Conservation (phyloP, 129 eudicot genomes). For the Calendula officinalis region DNA sequence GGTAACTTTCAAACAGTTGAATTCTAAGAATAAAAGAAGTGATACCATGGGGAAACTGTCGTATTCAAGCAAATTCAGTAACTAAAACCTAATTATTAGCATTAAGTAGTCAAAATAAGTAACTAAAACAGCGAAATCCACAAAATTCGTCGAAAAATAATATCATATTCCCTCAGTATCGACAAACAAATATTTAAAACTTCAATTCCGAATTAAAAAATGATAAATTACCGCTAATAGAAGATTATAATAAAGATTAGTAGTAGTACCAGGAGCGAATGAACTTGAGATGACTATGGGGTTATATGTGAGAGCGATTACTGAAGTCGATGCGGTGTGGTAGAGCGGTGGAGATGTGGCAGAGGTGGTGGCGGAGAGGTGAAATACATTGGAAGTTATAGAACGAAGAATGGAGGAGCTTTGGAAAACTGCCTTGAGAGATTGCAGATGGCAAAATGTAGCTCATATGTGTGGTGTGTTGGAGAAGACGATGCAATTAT, state of each 20-base stretch:
- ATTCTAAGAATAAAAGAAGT: neutral
- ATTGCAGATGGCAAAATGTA: constrained; percentile 19
- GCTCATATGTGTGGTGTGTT: constrained; percentile 30
- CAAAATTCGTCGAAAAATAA: neutral
- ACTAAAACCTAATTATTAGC: neutral
- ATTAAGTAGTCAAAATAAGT: no score
- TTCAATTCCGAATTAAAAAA: neutral
- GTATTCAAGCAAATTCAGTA: neutral
- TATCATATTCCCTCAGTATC: neutral
- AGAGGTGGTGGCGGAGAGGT: constrained; percentile 42
- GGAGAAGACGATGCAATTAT: constrained; percentile 22
- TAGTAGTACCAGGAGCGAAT: constrained; percentile 34
- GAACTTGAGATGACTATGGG: constrained; percentile 66
- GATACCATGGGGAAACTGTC: neutral
- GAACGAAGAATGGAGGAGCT: constrained; percentile 41
- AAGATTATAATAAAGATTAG: neutral
- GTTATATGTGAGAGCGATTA: constrained; percentile 36
- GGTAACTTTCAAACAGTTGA: neutral
- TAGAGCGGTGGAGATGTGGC: constrained; percentile 40
- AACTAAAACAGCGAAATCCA: neutral
- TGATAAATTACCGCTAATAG: no score
- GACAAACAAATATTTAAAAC: no score
- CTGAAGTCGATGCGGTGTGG: constrained; percentile 43
- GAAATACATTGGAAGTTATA: constrained; percentile 46
- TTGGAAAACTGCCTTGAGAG: constrained; percentile 11